These are phyloP conservation scores for Waitea zeae DNA, from an alignment of 1,284 basidiomycete genomes.

Conservation along the genomic window DNA sequence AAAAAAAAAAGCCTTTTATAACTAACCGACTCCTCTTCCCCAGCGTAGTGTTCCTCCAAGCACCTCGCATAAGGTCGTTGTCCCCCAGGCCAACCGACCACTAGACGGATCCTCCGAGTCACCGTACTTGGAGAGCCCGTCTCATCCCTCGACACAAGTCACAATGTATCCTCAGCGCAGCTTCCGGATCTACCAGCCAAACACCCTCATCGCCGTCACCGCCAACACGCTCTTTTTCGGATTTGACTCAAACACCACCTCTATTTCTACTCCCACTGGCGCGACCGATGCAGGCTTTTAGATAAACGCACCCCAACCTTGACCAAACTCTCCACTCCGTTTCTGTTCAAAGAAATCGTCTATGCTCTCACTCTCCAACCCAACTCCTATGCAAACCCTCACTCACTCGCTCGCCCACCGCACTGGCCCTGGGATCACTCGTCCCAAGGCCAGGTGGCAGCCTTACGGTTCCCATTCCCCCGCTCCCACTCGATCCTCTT, in stretches of 20 bases:
- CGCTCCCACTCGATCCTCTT: conserved; percentile 14
- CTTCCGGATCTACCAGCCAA: background rate
- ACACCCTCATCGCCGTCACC: background rate
- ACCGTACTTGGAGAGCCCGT: too few species aligned
- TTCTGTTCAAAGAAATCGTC: background rate
- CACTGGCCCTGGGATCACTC: conserved; percentile 46
- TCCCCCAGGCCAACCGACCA: too few species aligned
- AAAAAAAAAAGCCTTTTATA: too few species aligned
- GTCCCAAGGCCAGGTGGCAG: conserved; percentile 55
- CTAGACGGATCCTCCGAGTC: too few species aligned
- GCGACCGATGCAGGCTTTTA: conserved; percentile 1
- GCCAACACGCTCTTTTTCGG: background rate
- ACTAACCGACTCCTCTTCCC: too few species aligned
- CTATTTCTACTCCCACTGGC: background rate
- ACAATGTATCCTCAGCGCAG: background rate
- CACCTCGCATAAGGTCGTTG: too few species aligned
- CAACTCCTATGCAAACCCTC: conserved; percentile 37
- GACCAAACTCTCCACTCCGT: background rate
- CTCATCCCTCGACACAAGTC: too few species aligned
- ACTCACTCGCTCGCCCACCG: conserved; percentile 47
- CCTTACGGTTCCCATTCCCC: conserved; percentile 31
- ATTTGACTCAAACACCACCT: background rate
- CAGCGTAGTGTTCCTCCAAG: too few species aligned
- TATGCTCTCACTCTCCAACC: background rate
- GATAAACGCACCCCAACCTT: background rate